Evolutionary conservation across 2,329 filamentous ascomycete species (phyloP).

Genomic region (Pseudogymnoascus sp.): DNA sequence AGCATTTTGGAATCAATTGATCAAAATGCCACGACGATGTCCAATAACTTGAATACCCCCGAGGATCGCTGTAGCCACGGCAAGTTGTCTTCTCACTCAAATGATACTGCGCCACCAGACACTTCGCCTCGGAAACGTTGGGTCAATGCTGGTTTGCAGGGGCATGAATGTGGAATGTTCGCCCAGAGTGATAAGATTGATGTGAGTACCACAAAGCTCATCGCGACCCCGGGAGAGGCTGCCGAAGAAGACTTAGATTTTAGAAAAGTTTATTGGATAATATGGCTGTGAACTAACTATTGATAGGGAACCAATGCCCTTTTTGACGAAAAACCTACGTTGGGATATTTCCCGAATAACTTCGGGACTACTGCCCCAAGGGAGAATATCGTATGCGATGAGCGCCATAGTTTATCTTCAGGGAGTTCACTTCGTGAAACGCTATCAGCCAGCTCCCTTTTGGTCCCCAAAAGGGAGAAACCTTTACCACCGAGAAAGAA

Average conservation of each 20-base stretch:
- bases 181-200: neutral
- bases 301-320: neutral
- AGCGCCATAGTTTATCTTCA: neutral
- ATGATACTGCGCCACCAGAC: neutral
- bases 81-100: neutral
- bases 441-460: neutral
- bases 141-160: neutral
- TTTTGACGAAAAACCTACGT: neutral
- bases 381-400: neutral
- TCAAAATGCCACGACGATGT: neutral
- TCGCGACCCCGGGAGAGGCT: neutral
- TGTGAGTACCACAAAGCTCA: neutral
- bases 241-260: no score
- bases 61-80: neutral
- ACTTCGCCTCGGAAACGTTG: neutral
- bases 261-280: neutral
- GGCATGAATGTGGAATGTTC: neutral
- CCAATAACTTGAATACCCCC: neutral
- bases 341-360: neutral
- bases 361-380: neutral
- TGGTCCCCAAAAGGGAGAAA: neutral
- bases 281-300: neutral
- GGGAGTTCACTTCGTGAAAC: neutral
- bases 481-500: neutral
- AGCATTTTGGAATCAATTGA: neutral